A percentile compares a stretch with the other conserved stretches of the same genome.
Conservation (phyloP, 2,329 filamentous ascomycete genomes). For the Furcasterigmium sp. region DNA sequence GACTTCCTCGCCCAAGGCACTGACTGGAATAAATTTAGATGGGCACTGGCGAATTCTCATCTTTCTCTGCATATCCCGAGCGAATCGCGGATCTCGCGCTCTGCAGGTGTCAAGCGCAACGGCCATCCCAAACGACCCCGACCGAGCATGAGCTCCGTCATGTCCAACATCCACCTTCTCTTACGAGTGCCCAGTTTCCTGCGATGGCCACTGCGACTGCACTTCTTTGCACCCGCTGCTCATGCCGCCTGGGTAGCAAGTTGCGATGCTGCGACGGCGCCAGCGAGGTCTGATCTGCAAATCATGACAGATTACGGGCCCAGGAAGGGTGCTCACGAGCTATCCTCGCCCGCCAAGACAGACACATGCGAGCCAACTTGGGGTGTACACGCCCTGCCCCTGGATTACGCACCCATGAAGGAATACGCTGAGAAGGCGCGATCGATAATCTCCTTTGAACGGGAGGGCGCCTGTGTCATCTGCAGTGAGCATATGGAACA, state of each 20-base stretch:
- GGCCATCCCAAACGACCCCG: constrained; percentile 52
- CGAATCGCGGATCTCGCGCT: constrained; percentile 51
- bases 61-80: constrained; percentile 71
- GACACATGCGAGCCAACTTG: constrained; percentile 15
- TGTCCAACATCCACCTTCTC: constrained; percentile 78
- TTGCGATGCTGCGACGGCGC: constrained; percentile 41
- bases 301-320: constrained; percentile 52
- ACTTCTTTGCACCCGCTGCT: constrained; percentile 72
- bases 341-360: not conserved
- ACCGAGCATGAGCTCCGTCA: constrained; percentile 58
- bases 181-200: constrained; percentile 74
- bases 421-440: constrained; percentile 51
- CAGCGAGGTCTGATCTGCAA: constrained; percentile 41
- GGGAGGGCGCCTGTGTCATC: constrained; percentile 48
- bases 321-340: not conserved
- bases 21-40: constrained; percentile 44
- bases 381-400: constrained; percentile 48
- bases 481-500: constrained; percentile 41
- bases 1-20: too few species aligned
- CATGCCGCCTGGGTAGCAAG: constrained; percentile 62
- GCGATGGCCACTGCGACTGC: constrained; percentile 75
- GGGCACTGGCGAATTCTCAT: constrained; percentile 87
- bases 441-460: constrained; percentile 49
- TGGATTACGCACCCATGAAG: constrained; percentile 51
- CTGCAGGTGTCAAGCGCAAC: constrained; percentile 45